Conservation (phyloP, 495 filamentous ascomycete genomes). For the Pyronema omphalodes region DNA sequence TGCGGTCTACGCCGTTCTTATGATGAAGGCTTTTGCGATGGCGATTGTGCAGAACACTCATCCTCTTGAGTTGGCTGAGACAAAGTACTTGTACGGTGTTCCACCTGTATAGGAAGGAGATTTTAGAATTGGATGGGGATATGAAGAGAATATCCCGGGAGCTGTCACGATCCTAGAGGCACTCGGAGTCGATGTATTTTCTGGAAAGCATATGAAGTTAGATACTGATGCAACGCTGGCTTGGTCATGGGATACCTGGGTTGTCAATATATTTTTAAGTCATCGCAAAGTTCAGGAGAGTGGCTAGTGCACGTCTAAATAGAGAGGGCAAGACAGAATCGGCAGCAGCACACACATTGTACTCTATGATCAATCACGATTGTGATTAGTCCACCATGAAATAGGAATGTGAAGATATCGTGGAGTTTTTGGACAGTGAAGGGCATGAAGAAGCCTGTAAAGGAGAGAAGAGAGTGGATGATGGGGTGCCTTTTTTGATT, state of each 20-base stretch:
- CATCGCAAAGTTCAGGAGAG: constrained; percentile 86
- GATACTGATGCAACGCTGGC: background rate
- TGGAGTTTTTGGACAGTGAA: constrained; percentile 42
- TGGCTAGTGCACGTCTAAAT: constrained; percentile 53
- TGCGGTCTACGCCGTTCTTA: constrained; percentile 62
- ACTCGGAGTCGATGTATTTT: constrained; percentile 3
- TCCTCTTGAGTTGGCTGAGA: constrained; percentile 62
- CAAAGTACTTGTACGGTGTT: constrained; percentile 91
- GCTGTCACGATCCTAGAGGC: constrained; percentile 6
- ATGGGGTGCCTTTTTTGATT: too few relatives aligned
- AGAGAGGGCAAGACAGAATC: constrained; percentile 36
- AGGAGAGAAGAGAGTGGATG: constrained; percentile 75
- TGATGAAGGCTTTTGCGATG: constrained; percentile 69
- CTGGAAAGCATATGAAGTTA: background rate
- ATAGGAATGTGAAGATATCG: constrained; percentile 84
- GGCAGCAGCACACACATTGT: constrained; percentile 43
- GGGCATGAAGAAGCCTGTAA: constrained; percentile 37
- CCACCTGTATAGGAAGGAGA: background rate
- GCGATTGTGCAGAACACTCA: constrained; percentile 63
- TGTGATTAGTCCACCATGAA: constrained; percentile 85
- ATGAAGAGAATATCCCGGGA: constrained; percentile 27
- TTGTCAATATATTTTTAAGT: constrained; percentile 79
- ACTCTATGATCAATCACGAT: constrained; percentile 76
- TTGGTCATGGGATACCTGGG: constrained; percentile 37
- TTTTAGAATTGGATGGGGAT: constrained; percentile 24